Base-by-base conservation (phyloP, 148 eudicot genomes). In the Camellia sinensis region DNA sequence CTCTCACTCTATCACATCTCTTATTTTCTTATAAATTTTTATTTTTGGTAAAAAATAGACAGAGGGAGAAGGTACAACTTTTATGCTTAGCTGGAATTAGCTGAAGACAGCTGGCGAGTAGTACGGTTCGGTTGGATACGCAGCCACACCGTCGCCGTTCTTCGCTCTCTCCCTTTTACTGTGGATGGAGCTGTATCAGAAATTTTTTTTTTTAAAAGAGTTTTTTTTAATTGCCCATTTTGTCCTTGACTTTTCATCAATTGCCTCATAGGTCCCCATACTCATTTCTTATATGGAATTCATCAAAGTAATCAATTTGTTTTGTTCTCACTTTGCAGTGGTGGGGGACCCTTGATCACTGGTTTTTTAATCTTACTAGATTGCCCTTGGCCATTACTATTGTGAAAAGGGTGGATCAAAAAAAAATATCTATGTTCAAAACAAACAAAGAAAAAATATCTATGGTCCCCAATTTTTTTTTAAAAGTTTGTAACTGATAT, bases 71-170 rank as follows among this genome's bases (percentile, higher is more conserved):
- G 4, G 45, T 68, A 11, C 5, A 21, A 11, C 10, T 44, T 71
- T 70, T 21, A 45, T 63, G 80, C 84, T 78, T 79, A 83, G 87
- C 90, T 84, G 89, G 90, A 86, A 79, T 63, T 71, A 83, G 73
- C 81, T 78, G 71, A 75, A 74, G 67, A 83, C 87, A 87, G 90
- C 90, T 87, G 90, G 82, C 80, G 66, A 11, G 2, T 37, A 86
- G 88, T 86, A 84, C 89, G 87, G 78, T 78, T 13, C 17, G 73
- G 53, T n/a, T 44, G 81, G 40, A 57, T 37, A 81, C 86, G 89
- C 89, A 76, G 80, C 83, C 80, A 81, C 80, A 64, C 84, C 86
- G 87, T 82, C 90, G 87, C 87, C 92, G 89, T 86, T 80, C 79
- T 43, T 57, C 61, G 15, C 12, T 14, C 53, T 71, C 22, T 60